Percentiles rank a stretch among this genome's conserved stretches.
Conservation (phyloP, 768 basidiomycete species). For the Cystofilobasidium macerans region DNA sequence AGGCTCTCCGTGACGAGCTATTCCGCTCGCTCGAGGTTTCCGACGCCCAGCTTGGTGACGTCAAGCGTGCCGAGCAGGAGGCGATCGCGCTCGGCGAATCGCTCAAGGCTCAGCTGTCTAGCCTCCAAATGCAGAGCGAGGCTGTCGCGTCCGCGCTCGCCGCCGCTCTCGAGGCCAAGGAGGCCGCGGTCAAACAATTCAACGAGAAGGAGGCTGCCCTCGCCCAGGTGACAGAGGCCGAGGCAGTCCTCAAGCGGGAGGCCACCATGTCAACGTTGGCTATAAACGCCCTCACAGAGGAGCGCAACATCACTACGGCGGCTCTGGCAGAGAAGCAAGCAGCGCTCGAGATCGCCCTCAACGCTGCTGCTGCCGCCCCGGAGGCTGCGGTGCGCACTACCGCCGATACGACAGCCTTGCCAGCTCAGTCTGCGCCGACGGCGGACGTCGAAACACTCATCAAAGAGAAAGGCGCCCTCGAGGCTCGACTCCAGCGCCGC, state of each 20-base stretch:
- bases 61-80: background rate
- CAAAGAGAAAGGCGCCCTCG: slow-evolving; percentile 5
- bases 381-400: too few relatives aligned
- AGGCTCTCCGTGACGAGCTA: background rate
- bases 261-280: too few relatives aligned
- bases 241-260: too few relatives aligned
- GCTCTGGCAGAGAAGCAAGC: too few relatives aligned
- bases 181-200: background rate
- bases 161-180: background rate
- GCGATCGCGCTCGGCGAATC: background rate
- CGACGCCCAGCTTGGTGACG: background rate
- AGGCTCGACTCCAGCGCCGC: slow-evolving; percentile 2
- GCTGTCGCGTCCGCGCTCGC: background rate
- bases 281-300: too few relatives aligned
- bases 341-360: too few relatives aligned
- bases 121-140: background rate
- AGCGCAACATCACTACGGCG: too few relatives aligned
- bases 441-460: background rate
- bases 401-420: background rate
- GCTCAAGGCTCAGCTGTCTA: background rate
- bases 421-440: background rate
- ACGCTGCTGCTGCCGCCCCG: too few relatives aligned
- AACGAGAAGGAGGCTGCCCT: background rate
- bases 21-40: background rate
- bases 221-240: too few relatives aligned